A percentile compares a stretch with the other conserved stretches of the same genome.
Conservation (phyloP, 441 rosid genomes). For the Croton laevigatus region DNA sequence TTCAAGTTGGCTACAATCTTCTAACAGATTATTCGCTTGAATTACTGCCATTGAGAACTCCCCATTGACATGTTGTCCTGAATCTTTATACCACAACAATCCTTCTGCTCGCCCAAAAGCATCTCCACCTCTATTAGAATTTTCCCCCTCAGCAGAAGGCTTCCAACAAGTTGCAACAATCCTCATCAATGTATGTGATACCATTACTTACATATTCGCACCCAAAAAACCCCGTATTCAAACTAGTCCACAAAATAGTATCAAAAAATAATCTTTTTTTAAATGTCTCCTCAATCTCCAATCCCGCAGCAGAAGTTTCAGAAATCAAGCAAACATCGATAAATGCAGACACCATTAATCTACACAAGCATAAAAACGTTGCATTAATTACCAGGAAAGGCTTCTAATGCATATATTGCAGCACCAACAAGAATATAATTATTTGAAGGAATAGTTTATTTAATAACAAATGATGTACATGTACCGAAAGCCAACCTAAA, state of each 20-base stretch:
- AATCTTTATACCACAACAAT: slow-evolving; percentile 82
- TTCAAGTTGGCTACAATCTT: slow-evolving; percentile 89
- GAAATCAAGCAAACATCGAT: slow-evolving; percentile 56
- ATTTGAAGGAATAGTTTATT: neutral
- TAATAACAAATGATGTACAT: slow-evolving; percentile 1
- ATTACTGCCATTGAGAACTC: slow-evolving; percentile 95
- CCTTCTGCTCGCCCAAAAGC: slow-evolving; percentile 60
- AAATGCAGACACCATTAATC: slow-evolving; percentile 76
- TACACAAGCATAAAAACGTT: slow-evolving; percentile 30
- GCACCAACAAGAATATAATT: neutral
- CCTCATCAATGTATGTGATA: slow-evolving; percentile 61
- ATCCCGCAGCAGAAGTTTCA: slow-evolving; percentile 43
- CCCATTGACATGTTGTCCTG: slow-evolving; percentile 59
- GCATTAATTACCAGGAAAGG: neutral
- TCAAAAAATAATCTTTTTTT: slow-evolving; percentile 36
- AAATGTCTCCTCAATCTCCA: slow-evolving; percentile 41
- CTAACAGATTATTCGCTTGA: slow-evolving; percentile 74
- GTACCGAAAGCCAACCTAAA: neutral
- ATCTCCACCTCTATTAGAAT: slow-evolving; percentile 53
- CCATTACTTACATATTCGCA: slow-evolving; percentile 77
- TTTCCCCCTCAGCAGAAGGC: slow-evolving; percentile 67
- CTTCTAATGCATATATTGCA: neutral
- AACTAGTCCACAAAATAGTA: slow-evolving; percentile 45
- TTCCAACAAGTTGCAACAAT: slow-evolving; percentile 87
- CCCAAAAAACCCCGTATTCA: slow-evolving; percentile 69